Conservation (phyloP, 2,329 filamentous ascomycete genomes). For the Claviceps fusiformis region DNA sequence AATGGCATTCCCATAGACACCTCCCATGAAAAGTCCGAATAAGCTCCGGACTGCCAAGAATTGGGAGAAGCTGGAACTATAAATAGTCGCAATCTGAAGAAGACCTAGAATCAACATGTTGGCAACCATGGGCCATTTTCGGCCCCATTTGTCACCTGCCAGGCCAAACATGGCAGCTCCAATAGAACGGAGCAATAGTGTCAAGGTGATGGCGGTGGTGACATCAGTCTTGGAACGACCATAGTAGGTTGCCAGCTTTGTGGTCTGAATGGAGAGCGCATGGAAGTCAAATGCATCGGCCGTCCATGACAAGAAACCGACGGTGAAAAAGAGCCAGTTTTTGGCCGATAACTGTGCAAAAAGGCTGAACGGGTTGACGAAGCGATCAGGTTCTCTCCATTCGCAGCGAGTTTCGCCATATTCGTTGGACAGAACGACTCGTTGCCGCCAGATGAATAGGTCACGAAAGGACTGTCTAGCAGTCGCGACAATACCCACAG, state of each 20-base stretch:
- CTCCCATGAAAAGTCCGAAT: constrained; percentile 71
- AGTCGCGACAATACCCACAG: constrained; percentile 49
- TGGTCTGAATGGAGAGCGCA: constrained; percentile 64
- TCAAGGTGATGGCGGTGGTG: constrained; percentile 62
- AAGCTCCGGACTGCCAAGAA: constrained; percentile 63
- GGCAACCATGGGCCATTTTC: constrained; percentile 72
- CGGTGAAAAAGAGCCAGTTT: constrained; percentile 64
- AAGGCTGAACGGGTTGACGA: constrained; percentile 58
- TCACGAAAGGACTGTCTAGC: constrained; percentile 51
- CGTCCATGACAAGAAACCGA: constrained; percentile 64
- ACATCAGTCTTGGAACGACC: constrained; percentile 47
- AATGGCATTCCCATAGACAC: constrained; percentile 66
- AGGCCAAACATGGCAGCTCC: constrained; percentile 67
- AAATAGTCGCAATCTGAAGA: constrained; percentile 64
- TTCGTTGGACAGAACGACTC: constrained; percentile 52
- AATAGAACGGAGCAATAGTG: constrained; percentile 58
- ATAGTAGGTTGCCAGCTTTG: constrained; percentile 47
- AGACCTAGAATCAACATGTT: constrained; percentile 63
- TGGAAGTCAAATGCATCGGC: constrained; percentile 79
- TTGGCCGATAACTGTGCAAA: constrained; percentile 47
- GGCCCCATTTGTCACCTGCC: constrained; percentile 64
- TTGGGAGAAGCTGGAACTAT: constrained; percentile 54
- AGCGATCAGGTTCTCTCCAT: constrained; percentile 52
- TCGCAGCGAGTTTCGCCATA: constrained; percentile 51
- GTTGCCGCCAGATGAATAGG: constrained; percentile 62